These are phyloP conservation scores for Galeopsis tetrahit DNA, from an alignment of 257 asterid genomes.

Conservation along the genomic window DNA sequence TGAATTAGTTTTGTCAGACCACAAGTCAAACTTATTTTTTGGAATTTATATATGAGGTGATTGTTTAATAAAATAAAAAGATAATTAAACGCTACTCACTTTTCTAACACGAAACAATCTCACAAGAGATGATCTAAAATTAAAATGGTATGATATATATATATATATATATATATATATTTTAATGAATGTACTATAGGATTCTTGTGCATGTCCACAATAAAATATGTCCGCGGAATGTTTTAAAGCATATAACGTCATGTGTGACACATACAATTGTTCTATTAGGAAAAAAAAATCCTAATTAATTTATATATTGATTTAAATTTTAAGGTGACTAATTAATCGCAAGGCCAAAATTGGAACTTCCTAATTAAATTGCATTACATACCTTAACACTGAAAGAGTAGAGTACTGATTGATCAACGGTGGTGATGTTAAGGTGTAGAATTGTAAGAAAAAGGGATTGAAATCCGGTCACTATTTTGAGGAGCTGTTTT, in stretches of 20 bases:
- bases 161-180: no score
- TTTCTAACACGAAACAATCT: no score
- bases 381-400: slow-evolving; percentile 57
- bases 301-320: no score
- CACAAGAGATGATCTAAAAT: background rate
- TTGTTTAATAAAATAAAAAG: no score
- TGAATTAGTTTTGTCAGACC: no score
- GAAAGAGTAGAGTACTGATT: slow-evolving; percentile 57
- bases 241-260: no score
- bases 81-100: no score
- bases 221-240: no score
- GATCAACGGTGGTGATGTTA: slow-evolving; percentile 57
- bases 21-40: background rate
- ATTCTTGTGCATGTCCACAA: background rate
- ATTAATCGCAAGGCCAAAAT: background rate
- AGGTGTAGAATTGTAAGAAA: slow-evolving; percentile 63
- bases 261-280: no score
- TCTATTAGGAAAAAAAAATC: no score
- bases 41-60: background rate
- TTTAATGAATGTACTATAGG: no score
- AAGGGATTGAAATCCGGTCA: slow-evolving; percentile 55
- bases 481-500: slow-evolving; percentile 58
- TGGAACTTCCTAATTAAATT: background rate
- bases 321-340: background rate
- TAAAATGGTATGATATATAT: background rate